Percentiles rank a stretch among this genome's conserved stretches.
phyloP scores from a whole-genome alignment of 495 filamentous ascomycete species.

The Aspergillus wentii region DNA sequence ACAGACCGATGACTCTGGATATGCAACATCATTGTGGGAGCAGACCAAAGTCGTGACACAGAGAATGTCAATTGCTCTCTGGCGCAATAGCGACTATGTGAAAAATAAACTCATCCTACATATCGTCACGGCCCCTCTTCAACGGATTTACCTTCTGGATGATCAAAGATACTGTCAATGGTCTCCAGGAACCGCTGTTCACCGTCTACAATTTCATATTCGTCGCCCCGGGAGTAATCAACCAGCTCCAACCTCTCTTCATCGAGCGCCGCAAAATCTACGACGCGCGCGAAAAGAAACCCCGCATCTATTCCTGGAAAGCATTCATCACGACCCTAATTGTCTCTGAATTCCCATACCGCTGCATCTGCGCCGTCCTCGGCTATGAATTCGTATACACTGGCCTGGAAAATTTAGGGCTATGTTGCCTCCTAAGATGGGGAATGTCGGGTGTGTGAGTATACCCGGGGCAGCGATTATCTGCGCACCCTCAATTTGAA shows the following conservation, averaged over 20 bases:
- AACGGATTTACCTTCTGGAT: conserved; percentile 45
- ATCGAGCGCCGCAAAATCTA: conserved; percentile 49
- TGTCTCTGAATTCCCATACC: conserved; percentile 52
- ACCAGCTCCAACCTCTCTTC: conserved; percentile 51
- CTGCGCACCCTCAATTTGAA: conserved; percentile 31
- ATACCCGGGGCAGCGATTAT: conserved; percentile 32
- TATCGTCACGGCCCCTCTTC: conserved; percentile 30
- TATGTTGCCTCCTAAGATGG: conserved; percentile 51
- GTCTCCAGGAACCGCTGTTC: conserved; percentile 34
- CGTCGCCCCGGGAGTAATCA: conserved; percentile 45
- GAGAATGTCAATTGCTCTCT: conserved; percentile 55
- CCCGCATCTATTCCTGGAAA: conserved; percentile 52
- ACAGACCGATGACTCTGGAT: conserved; percentile 42
- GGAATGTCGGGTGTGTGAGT: conserved; percentile 57
- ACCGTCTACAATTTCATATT: conserved; percentile 51
- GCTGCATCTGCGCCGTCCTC: conserved; percentile 45
- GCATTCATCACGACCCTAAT: conserved; percentile 49
- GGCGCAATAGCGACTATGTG: conserved; percentile 58
- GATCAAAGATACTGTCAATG: conserved; percentile 22
- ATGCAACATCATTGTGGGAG: conserved; percentile 50
- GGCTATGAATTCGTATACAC: conserved; percentile 53
- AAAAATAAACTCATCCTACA: conserved; percentile 54
- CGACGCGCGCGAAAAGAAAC: conserved; percentile 48
- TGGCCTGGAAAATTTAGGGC: conserved; percentile 61
- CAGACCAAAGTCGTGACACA: conserved; percentile 53